Evolutionary conservation across 2,329 filamentous ascomycete genomes (phyloP), one percentile per base, ranked within the genome.

Genomic region (Escovopsis weberi): DNA sequence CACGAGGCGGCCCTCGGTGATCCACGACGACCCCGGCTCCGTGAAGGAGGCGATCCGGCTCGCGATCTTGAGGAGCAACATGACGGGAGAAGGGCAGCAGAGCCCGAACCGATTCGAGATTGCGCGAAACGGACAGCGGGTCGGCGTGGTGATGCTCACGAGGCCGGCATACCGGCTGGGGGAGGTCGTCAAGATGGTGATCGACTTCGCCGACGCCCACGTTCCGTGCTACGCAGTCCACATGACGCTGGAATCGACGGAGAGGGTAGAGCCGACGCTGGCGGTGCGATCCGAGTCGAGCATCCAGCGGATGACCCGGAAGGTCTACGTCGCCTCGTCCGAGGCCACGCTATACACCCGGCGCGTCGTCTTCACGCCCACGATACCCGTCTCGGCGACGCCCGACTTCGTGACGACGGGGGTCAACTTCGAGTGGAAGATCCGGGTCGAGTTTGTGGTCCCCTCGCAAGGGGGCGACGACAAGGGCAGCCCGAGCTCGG

Each of bases 101-200:
- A 88, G 84, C 55, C 76, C 82, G n/a, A 95, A 94, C 54, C 80
- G 87, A 34, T 98, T 96, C 58, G 88, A 94, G 57, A 96, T 98
- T 57, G 82, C 89, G 11, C 82, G 89, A 12, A 88, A 87, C 54
- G 88, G 88, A n/a, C 80, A 80, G 43, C 80, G 80, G n/a, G 88
- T 98, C 11, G 89, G 85, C 3, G 85, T 93, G 6, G 77, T 98
- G 43, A 87, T 88, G 63, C 73, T 98, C 30, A 83, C 88, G 5
- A 79, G 91, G 9, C 86, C 91, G 0, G 80, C 88, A 1, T 95
- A 93, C 64, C 75, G 88, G 37, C 69, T 98, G 1, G 91, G 91
- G 45, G 91, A 98, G 60, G 80, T 82, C 0, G 78, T 96, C 37
- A 85, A 79, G 11, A 81, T 86, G 51, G 82, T 80, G 0, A 75